A percentile compares a stretch with the other conserved stretches of the same genome.
These are phyloP conservation scores for Aphanoascus verrucosus DNA, from an alignment of 2,329 filamentous ascomycete species.

Conservation along the genomic window DNA sequence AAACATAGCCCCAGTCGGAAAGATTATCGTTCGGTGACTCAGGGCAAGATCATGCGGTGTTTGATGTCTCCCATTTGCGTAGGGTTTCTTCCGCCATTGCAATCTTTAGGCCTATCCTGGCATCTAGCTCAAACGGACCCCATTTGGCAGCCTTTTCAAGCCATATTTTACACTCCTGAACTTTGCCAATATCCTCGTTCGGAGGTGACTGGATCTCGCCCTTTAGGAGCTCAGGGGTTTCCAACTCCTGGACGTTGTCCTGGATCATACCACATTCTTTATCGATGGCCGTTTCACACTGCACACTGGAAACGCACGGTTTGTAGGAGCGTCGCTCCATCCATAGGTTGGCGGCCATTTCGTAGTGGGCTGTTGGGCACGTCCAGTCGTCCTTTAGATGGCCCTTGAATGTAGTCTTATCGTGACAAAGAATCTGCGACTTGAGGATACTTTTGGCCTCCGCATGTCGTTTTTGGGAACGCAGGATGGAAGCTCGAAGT, in stretches of 20 bases:
- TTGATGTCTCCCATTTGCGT: slow-evolving; percentile 32
- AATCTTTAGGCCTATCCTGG: slow-evolving; percentile 43
- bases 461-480: slow-evolving; percentile 50
- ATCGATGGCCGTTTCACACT: background rate
- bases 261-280: no score
- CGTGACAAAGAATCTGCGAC: slow-evolving; percentile 51
- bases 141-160: slow-evolving; percentile 48
- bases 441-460: slow-evolving; percentile 57
- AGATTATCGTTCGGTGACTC: no score
- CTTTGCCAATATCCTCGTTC: slow-evolving; percentile 28
- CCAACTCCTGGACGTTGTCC: no score
- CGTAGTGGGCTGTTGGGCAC: slow-evolving; percentile 71
- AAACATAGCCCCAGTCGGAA: no score
- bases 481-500: slow-evolving; percentile 54
- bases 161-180: slow-evolving; percentile 46
- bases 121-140: slow-evolving; percentile 53
- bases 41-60: slow-evolving; percentile 10
- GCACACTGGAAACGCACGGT: background rate
- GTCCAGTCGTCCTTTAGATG: slow-evolving; percentile 45
- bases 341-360: slow-evolving; percentile 76
- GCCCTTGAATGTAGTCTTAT: slow-evolving; percentile 44
- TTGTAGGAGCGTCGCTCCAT: slow-evolving; percentile 44
- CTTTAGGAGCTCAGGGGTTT: background rate
- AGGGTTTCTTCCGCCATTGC: slow-evolving; percentile 38
- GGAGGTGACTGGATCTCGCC: background rate